Evolutionary conservation across 2,329 filamentous ascomycete species (phyloP), one percentile per base, ranked within the genome.

Genomic region (Bipolaris oryzae): DNA sequence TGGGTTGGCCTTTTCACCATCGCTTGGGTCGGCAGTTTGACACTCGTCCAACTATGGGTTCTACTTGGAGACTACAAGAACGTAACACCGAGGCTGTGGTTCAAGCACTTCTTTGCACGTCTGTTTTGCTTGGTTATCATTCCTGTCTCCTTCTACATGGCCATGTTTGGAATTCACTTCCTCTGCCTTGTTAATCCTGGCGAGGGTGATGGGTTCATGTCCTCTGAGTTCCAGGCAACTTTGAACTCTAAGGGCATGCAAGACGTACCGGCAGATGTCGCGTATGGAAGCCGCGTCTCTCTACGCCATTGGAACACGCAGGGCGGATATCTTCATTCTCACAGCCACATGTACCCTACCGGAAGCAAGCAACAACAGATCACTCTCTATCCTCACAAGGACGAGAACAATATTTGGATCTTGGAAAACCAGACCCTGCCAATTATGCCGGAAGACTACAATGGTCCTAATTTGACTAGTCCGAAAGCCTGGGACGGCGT

Each of bases 1-100:
- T 99, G 95, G 95, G 95, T 99, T 72, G 95, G 95, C 48, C 84
- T 99, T 50, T 98, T 99, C 82, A 99, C 95, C 62, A 97, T 97
- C 76, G 95, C 94, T 46, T 99, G 95, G 95, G 92, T 99, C 66
- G 95, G 95, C 61, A 87, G 84, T 77, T 85, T 99, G 79, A 99
- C 95, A 35, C 77, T 94, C 42, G 76, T 99, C 43, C 95, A 99
- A 81, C 85, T 99, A 56, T 99, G 95, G 95, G 88, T 97, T 65
- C 82, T 99, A 53, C 89, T 97, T 38, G 95, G 93, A 62, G 95
- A 99, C 76, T 85, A 85, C 64, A 92, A 87, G 78, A 93, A 88
- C 52, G 92, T 98, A 49, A 91, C 92, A 50, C 84, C 91, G 62
- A 90, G 92, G 63, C 77, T 93, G 58, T 96, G 93, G 84, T 86